Base-by-base conservation (phyloP, 306 rosid genomes). In the Lathyrus tuberosus region DNA sequence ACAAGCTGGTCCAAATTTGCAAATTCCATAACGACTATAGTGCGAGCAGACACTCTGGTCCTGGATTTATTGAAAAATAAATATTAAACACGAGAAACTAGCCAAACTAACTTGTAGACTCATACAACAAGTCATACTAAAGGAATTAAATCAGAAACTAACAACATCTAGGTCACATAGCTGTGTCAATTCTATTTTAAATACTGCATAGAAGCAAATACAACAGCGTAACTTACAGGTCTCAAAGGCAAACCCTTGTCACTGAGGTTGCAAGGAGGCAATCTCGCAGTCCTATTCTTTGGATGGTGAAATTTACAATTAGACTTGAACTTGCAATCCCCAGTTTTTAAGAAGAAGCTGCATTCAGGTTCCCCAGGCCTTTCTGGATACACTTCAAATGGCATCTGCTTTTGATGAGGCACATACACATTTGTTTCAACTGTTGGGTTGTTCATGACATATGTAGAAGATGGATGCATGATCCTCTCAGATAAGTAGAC, bases 301-400 rank as follows among this genome's bases (percentile, higher is more conserved):
- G 99, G 99, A 81, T 91, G 99, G 79, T 95, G 92, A 72, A 87
- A 95, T 79, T 80, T 95, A 91, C 99, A 95, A 63, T 80, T 86
- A 62, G 82, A 84, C 86, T 72, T 91, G 43, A 77, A 95, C 79
- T 89, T 95, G 81, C 99, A 91, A 71, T 86, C 83, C 70, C 99
- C 97, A 2, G 92, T 95, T 89, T 88, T 95, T 54, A 95, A 33
- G 86, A 83, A 95, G 86, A 61, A 91, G 71, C 72, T 87, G 88
- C 99, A 95, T 24, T 83, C 89, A 38, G 99, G 97, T 86, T 87
- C 95, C 33, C 97, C 97, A 33, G 96, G 97, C 74, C 97, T 83
- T 74, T 95, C 97, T 3, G 95, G 99, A 79, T 62, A 89, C 64
- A 86, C 95, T 26, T 81, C 96, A 26, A 70, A 72, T 68, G 61